phyloP scores from a whole-genome alignment of 495 filamentous ascomycete genomes.

The Glonium stellatum region DNA sequence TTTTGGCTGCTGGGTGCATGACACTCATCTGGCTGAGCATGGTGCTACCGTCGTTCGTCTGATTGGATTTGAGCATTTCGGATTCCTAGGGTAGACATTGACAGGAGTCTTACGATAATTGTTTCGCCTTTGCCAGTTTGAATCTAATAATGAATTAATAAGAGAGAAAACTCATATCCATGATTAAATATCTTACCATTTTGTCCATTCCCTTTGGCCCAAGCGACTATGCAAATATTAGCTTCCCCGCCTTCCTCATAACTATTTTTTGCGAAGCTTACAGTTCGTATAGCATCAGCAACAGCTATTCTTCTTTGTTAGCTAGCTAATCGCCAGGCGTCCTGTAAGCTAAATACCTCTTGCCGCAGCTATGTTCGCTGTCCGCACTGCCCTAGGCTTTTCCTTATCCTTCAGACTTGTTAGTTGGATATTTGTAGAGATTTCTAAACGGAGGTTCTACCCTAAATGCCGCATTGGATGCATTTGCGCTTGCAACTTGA shows the following conservation, averaged over 20 bases:
- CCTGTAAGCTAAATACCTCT: conserved; percentile 56
- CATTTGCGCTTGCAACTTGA: conserved; percentile 45
- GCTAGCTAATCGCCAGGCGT: background rate
- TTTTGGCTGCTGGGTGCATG: conserved; percentile 96
- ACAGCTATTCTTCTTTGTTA: conserved; percentile 54
- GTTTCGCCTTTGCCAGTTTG: conserved; percentile 93
- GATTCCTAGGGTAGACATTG: conserved; percentile 5
- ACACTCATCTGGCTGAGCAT: conserved; percentile 98
- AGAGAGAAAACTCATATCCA: conserved; percentile 31
- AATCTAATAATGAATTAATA: conserved; percentile 40
- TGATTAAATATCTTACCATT: conserved; percentile 47
- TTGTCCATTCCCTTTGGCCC: conserved; percentile 89
- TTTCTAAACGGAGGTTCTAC: conserved; percentile 41
- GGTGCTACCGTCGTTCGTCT: conserved; percentile 85
- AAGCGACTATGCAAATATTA: conserved; percentile 48
- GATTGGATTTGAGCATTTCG: background rate
- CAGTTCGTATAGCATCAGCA: conserved; percentile 90
- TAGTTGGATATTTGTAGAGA: conserved; percentile 27
- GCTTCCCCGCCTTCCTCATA: background rate
- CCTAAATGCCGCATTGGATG: conserved; percentile 69
- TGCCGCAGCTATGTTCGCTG: conserved; percentile 91
- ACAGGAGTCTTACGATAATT: conserved; percentile 60
- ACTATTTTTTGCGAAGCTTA: conserved; percentile 33
- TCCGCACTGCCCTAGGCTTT: conserved; percentile 94
- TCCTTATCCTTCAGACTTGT: conserved; percentile 72